Evolutionary conservation across 192 early-diverging fungal species (phyloP), one percentile per base, ranked within the genome.

Genomic region (Coemansia sp.): DNA sequence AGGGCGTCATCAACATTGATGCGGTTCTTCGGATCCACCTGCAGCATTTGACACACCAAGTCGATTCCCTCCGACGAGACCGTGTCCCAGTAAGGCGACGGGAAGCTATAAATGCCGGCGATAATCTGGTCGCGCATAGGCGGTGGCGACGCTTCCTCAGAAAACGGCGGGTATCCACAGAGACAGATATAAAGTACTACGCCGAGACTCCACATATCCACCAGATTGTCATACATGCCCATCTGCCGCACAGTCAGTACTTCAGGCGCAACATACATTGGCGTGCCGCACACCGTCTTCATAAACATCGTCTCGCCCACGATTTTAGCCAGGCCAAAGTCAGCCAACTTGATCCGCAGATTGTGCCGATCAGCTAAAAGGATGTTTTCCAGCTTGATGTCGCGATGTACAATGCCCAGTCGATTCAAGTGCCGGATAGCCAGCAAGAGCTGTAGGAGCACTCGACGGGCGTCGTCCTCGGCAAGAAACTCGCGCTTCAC

Each of bases 151-250:
- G 72, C 75, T 76, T 76, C 90, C 74, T 73, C 89, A 24, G 76
- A 86, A 74, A 98, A 98, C 31, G 96, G 96, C 27, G 93, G 93
- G 71, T 89, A 92, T 6, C 96, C 94, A 75, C 92, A 95, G 7
- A 98, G 85, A 58, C 91, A 91, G 65, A 96, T 92, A 77, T 97
- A 98, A n/a, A 95, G 88, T 46, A 97, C 95, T 0, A 97, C 95
- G 10, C 97, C 97, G 13, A 95, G 77, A 57, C 92, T 94, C 97
- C 97, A 98, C 85, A 98, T 86, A 71, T 98, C 97, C 13, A 96
- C 91, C 43, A 38, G 89, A 86, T 78, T 95, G 94, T 44, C 78
- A 84, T 81, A 86, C 88, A 78, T 70, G 70, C 91, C 94, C 61
- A 90, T 89, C 87, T 65, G 76, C 78, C 75, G 87, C 85, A 86